Evolutionary conservation across 179 eudicot species (phyloP), one percentile per base, ranked within the genome.

Genomic region (Spergularia azorica): DNA sequence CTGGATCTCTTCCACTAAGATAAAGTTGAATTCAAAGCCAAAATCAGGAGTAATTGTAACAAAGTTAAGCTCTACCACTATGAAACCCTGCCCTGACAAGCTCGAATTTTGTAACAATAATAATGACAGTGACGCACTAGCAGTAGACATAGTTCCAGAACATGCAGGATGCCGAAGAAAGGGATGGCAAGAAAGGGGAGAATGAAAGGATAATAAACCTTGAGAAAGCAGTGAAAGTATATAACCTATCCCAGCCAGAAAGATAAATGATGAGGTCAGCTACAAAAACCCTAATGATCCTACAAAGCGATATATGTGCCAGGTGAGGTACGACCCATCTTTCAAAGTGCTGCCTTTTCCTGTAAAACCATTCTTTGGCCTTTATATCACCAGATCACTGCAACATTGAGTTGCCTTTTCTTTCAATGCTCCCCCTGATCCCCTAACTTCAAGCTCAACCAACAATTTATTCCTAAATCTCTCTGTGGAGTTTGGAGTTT

Each of bases 1-100:
- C 70, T 63, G 80, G 83, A 87, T 92, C 97, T 75, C 72, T 88
- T 66, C 91, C 97, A 89, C 97, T 92, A 81, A 76, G 80, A 26
- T 26, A 26, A 26, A 26, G 32, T 26, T 63, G 71, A 63, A 80
- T 36, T 73, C 36, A 36, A 69, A 73, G 59, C 6, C 32, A 10
- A 26, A 68, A 17, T 61, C 18, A 36, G 36, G 75, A 58, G 9
- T 38, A 66, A 14, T 70, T 2, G 10, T 55, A 17, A 41, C 9
- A 51, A 39, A 18, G 41, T 32, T 51, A 26, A 36, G 46, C 6
- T 51, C 63, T 54, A 38, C 8, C 21, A 36, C 55, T 59, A 26
- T 18, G 17, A 63, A 13, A 46, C 71, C 64, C 20, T 48, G 15
- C 38, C 63, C 63, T 7, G 7, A 46, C 16, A 13, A 13, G 18